Conservation (phyloP, 2,329 filamentous ascomycete genomes). For the Alternaria rosae region DNA sequence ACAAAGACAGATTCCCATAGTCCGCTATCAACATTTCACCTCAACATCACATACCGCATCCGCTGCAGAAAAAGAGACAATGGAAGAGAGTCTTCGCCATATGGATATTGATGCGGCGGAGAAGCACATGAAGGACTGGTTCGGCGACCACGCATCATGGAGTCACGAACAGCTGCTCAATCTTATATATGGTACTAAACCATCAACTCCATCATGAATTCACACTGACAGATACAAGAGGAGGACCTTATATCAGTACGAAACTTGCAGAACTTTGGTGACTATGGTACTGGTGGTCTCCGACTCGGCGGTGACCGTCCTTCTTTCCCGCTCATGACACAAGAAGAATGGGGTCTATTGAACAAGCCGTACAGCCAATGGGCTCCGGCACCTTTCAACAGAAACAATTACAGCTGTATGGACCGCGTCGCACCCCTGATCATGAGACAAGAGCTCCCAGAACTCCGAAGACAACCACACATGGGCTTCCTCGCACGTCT, state of each 20-base stretch:
- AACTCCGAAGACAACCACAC: background rate
- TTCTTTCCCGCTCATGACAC: conserved; percentile 16
- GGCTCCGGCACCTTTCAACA: conserved; percentile 7
- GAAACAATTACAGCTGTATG: background rate
- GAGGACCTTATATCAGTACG: conserved; percentile 3
- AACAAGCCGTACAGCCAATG: conserved; percentile 10
- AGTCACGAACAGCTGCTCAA: conserved; percentile 16
- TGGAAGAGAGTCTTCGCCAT: conserved; percentile 1
- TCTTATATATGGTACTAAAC: conserved; percentile 4
- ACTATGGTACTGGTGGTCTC: conserved; percentile 9
- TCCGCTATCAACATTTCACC: background rate
- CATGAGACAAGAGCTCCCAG: background rate
- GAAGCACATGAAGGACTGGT: conserved; percentile 12
- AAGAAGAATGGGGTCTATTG: conserved; percentile 11
- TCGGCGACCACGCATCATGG: conserved; percentile 22
- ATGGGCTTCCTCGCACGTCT: conserved; percentile 14
- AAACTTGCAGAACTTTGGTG: conserved; percentile 1
- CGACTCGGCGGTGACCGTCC: conserved; percentile 8
- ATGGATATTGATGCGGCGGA: conserved; percentile 19
- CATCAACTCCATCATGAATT: background rate
- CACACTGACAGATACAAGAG: conserved; percentile 1
- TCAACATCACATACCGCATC: background rate
- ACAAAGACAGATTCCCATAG: background rate
- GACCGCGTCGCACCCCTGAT: background rate
- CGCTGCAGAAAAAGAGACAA: background rate